Base-by-base conservation (phyloP, 2,329 filamentous ascomycete genomes). In the Claviceps fusiformis region DNA sequence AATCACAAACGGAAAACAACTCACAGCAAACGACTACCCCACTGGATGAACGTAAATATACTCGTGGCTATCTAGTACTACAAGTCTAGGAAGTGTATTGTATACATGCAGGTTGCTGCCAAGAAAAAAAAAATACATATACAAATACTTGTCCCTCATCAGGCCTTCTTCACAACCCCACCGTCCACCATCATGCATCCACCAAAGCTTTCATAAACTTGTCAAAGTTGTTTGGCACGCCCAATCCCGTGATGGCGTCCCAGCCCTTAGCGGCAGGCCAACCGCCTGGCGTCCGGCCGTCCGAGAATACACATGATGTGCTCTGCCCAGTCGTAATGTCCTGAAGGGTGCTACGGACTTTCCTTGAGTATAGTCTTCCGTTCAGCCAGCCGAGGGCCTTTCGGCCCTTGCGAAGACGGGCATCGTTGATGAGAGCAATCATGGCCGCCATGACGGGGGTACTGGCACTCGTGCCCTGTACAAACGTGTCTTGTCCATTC, bases 391-490 rank as follows among this genome's bases (percentile, higher is more conserved):
- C 80, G 9, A 81, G 64, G 1, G 72, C 65, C 6, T 65, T 62
- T 70, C 76, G 79, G 4, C 76, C 75, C 2, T 64, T 66, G 2
- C 73, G 67, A 50, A 80, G 62, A n/a, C 78, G 66, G 54, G 71
- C 73, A 55, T 80, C 78, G 57, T 82, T 81, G 55, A 80, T 70
- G 5, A 80, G 66, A 3, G 77, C 74, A 50, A 83, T 66, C 63
- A 82, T 73, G 29, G 76, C 68, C 5, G 78, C 79, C 24, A 82
- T 66, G 0, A 80, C 72, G 0, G 79, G 80, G 4, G 79, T 73
- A 43, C 75, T 76, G 1, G 78, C 78, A 54, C 74, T 77, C 13
- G 76, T 78, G 11, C 76, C 76, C 50, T 67, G 60, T 2, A 74
- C 63, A 2, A 58, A 57, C 0, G 53, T 44, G 5, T 63, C 56